Evolutionary conservation across 176 grass and related monocot genomes (phyloP), one percentile per base, ranked within the genome.

Genomic region (Eleusine coracana): DNA sequence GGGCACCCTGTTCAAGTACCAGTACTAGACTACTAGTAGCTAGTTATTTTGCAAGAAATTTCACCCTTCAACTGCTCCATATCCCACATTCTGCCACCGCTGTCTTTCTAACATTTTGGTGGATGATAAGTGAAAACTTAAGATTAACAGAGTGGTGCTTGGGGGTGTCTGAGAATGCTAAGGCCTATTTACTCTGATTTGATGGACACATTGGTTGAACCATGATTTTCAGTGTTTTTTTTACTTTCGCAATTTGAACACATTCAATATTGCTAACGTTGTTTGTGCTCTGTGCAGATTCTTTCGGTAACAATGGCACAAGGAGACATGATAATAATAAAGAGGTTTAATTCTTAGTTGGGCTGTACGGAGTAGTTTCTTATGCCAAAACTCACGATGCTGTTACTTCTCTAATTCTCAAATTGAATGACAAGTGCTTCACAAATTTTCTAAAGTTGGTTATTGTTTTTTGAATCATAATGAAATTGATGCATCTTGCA

Each of bases 311-410:
- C 2, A 52, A 21, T 56, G 17, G 45, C 25, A 44, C 75, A 74
- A 61, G 40, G 11, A 46, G 51, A 10, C 41, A 70, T 40, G 82
- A 74, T 60, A 84, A 39, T 38, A 89, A 70, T 48, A 84, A 75
- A 51, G 81, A 62, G 75, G 81, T 88, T 54, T 18, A 15, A 17
- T 72, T 78, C 56, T 78, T 38, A 72, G 44, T 31, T 15, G 18
- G 31, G 31, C 31, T 34, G 31, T 34, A 34, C 31, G 31, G 31
- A 34, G 2, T 34, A 34, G 31, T 49, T 59, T 81, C 67, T 17
- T 18, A 68, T 16, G 31, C 48, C 69, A 18, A 11, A 63, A 12
- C 40, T 21, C 58, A 46, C 37, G n/a, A 8, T 50, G 14, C 50
- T 62, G 65, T 51, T 25, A 29, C 37, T 75, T 80, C 25, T 73